These are phyloP conservation scores for Ophiostoma montium DNA, from an alignment of 2,329 filamentous ascomycete genomes.

Conservation along the genomic window DNA sequence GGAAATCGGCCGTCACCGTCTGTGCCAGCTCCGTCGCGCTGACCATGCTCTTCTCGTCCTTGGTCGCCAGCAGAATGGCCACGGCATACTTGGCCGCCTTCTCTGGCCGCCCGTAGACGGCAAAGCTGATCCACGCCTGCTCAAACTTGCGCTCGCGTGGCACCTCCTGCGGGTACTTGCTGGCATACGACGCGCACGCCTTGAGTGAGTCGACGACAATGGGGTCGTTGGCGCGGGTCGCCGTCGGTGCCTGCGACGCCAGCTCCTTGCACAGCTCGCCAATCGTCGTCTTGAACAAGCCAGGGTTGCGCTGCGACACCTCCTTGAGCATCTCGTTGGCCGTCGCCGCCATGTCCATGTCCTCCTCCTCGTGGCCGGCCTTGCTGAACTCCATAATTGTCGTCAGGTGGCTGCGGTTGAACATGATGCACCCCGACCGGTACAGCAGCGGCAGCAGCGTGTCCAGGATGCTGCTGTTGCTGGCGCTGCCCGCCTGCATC, in stretches of 20 bases:
- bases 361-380: slow-evolving; percentile 64
- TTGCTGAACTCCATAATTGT: slow-evolving; percentile 80
- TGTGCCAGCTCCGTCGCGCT: slow-evolving; percentile 72
- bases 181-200: slow-evolving; percentile 83
- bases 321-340: slow-evolving; percentile 86
- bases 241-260: slow-evolving; percentile 62
- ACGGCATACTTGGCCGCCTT: slow-evolving; percentile 88
- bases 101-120: slow-evolving; percentile 65
- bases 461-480: slow-evolving; percentile 54
- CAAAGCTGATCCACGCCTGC: slow-evolving; percentile 69
- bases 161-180: slow-evolving; percentile 72
- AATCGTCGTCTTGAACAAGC: slow-evolving; percentile 84
- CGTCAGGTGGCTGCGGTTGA: slow-evolving; percentile 87
- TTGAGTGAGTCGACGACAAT: slow-evolving; percentile 82
- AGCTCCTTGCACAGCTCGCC: slow-evolving; percentile 82
- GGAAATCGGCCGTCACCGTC: slow-evolving; percentile 57
- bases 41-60: slow-evolving; percentile 61
- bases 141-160: slow-evolving; percentile 68
- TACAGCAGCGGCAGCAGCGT: slow-evolving; percentile 75
- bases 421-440: slow-evolving; percentile 68
- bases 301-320: slow-evolving; percentile 78
- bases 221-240: slow-evolving; percentile 51
- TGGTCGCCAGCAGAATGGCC: slow-evolving; percentile 69
- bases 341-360: slow-evolving; percentile 58
- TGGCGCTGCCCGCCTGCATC: slow-evolving; percentile 51